Conservation (phyloP, 169 alveolate species). For the Theileria equi region DNA sequence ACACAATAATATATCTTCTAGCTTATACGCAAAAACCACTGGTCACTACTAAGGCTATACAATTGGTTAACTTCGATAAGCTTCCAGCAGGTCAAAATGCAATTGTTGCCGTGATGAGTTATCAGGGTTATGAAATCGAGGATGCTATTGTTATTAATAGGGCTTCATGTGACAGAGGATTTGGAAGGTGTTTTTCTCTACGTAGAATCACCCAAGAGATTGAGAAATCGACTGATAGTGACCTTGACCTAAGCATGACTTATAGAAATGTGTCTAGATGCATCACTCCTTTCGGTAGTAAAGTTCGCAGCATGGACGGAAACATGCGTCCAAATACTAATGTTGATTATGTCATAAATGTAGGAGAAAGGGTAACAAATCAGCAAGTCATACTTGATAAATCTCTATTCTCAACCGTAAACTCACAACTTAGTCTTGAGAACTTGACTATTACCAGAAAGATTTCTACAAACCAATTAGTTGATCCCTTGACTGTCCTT, state of each 20-base stretch:
- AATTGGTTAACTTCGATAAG: conserved; percentile 92
- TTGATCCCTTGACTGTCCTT: too few species aligned
- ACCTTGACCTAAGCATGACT: background rate
- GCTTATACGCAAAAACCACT: conserved; percentile 98
- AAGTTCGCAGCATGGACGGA: background rate
- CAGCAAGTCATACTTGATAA: conserved; percentile 88
- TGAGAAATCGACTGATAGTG: conserved; percentile 67
- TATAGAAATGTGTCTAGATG: too few species aligned
- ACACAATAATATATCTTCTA: conserved; percentile 89
- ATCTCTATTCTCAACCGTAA: too few species aligned
- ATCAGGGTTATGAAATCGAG: conserved; percentile 99
- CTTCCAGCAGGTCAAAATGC: conserved; percentile 99
- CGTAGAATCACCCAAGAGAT: conserved; percentile 75
- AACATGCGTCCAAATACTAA: background rate
- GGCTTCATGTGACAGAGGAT: conserved; percentile 98
- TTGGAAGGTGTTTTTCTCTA: conserved; percentile 88
- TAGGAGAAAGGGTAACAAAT: conserved; percentile 63
- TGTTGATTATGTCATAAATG: conserved; percentile 48
- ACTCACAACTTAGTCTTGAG: too few species aligned
- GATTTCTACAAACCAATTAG: conserved; percentile 47
- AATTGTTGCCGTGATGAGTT: conserved; percentile 98
- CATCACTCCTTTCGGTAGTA: conserved; percentile 1
- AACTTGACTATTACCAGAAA: too few species aligned
- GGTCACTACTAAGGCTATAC: conserved; percentile 95
- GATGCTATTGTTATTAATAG: conserved; percentile 97